Conservation (phyloP, 768 basidiomycete species). For the Mycena chlorophos region DNA sequence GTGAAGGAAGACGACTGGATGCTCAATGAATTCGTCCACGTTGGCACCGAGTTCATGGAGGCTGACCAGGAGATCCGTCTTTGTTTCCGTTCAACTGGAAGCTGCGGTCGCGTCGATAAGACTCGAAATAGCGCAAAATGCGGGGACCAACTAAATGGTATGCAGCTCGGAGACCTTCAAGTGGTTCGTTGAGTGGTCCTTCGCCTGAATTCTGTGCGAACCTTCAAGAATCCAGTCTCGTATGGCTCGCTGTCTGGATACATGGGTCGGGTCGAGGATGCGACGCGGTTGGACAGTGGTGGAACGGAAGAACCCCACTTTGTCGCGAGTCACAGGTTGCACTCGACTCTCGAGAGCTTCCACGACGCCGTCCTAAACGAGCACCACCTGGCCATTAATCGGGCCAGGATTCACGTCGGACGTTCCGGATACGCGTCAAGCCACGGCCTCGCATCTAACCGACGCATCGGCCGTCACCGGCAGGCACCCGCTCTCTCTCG, state of each 20-base stretch:
- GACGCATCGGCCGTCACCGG: too few relatives aligned
- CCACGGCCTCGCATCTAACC: too few relatives aligned
- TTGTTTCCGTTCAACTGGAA: constrained; percentile 82
- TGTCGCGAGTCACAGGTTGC: too few relatives aligned
- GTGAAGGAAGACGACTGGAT: constrained; percentile 74
- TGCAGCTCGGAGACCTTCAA: constrained; percentile 77
- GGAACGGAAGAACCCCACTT: background rate
- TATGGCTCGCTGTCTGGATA: constrained; percentile 71
- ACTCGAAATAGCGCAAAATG: background rate
- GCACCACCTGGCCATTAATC: too few relatives aligned
- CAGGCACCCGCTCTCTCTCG: too few relatives aligned
- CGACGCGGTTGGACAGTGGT: background rate
- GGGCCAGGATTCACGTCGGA: too few relatives aligned
- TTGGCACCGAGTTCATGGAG: background rate
- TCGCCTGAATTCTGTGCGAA: too few relatives aligned
- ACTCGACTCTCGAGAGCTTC: background rate
- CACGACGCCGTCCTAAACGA: background rate
- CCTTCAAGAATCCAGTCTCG: too few relatives aligned
- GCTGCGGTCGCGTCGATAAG: constrained; percentile 38
- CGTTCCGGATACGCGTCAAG: too few relatives aligned
- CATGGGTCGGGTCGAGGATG: constrained; percentile 37
- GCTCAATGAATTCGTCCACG: background rate
- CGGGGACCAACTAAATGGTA: constrained; percentile 58
- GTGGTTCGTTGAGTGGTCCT: too few relatives aligned
- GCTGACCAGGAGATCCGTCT: constrained; percentile 71